Conservation (phyloP, 768 basidiomycete genomes). For the Termitomyces heimii region DNA sequence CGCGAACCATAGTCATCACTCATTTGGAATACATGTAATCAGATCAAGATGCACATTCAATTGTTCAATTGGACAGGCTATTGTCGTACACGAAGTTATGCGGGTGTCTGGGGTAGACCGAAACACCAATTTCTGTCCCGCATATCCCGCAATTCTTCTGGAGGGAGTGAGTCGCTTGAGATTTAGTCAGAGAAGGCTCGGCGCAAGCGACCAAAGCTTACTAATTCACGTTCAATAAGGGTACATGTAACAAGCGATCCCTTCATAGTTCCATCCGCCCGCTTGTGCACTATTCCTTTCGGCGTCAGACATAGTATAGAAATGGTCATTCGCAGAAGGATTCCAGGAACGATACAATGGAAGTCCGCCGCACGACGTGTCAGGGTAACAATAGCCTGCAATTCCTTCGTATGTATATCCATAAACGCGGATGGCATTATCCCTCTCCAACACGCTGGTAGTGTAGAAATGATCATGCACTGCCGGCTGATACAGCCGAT, state of each 20-base stretch:
- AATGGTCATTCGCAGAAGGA: slow-evolving; percentile 13
- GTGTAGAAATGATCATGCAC: slow-evolving; percentile 20
- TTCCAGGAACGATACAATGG: slow-evolving; percentile 19
- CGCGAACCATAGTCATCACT: too few relatives aligned
- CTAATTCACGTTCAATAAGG: neutral
- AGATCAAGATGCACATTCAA: neutral
- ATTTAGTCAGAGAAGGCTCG: neutral
- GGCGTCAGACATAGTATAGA: slow-evolving; percentile 16
- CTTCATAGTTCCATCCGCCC: slow-evolving; percentile 12
- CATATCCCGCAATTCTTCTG: neutral
- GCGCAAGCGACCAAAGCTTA: neutral
- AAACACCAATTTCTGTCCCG: neutral
- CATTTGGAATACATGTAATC: neutral
- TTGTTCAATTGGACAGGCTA: neutral
- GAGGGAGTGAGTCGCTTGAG: neutral
- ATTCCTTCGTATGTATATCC: slow-evolving; percentile 13
- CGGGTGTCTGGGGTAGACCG: too few relatives aligned
- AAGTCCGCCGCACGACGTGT: slow-evolving; percentile 4
- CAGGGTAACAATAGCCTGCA: slow-evolving; percentile 12
- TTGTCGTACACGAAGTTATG: neutral
- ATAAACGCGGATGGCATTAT: slow-evolving; percentile 3
- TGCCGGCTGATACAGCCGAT: slow-evolving; percentile 10
- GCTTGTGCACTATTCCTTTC: slow-evolving; percentile 11
- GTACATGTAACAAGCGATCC: slow-evolving; percentile 14
- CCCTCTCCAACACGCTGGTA: slow-evolving; percentile 8